Evolutionary conservation across 176 grass and related monocot genomes (phyloP), one percentile per base, ranked within the genome.

Genomic region (Lolium perenne): DNA sequence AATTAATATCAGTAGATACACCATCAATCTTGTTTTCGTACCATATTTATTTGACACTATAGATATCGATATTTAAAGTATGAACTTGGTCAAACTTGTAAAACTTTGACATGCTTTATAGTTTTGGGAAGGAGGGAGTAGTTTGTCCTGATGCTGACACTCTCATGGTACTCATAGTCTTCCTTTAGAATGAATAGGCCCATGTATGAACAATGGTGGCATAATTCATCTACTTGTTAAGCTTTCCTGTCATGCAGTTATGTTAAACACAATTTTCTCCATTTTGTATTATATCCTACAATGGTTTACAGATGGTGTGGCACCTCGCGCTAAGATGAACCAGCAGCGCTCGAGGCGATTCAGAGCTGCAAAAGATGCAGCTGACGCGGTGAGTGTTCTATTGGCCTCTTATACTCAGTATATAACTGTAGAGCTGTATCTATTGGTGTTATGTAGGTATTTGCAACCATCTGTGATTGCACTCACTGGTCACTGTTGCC

Each of bases 311-410:
- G 97, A 99, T 88, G 97, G 97, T 87, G 97, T 99, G 71, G 97
- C 97, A 35, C 97, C 97, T 68, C 92, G 97, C 78, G 97, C 97
- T 89, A 99, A 99, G 86, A 99, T 99, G 97, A 99, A 99, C 75
- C 97, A 99, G 71, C 97, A 99, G 71, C 92, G 97, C 23, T 99
- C 97, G 59, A 95, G 97, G 83, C 84, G 97, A 81, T 99, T 99
- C 53, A 96, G 94, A 90, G 94, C 97, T 89, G 97, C 97, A 54
- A 99, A 98, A 91, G 97, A 99, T 88, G 97, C 97, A 86, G 86
- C 94, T 57, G 97, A 99, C 85, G 97, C 94, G 59, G 97, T 98
- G 40, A 93, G 94, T 95, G 67, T 84, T 85, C 45, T 88, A 82
- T 8, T 78, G 53, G 35, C 22, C 67, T 87, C 41, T 0, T 76